Base-by-base conservation (phyloP, 768 basidiomycete genomes). In the Mycena latifolia region DNA sequence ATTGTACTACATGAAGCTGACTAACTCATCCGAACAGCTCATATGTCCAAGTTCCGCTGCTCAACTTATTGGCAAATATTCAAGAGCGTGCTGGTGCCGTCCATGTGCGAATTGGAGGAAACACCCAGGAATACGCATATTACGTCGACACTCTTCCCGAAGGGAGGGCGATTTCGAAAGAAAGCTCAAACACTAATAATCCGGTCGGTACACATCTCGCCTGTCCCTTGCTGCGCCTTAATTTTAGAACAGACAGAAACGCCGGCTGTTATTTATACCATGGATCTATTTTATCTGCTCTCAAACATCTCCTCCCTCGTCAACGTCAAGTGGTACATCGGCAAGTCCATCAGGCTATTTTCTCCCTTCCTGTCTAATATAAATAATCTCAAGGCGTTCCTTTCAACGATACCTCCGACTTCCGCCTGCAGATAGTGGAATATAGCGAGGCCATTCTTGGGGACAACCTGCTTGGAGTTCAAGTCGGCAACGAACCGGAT, bases 401-500 rank as follows among this genome's bases (percentile, higher is more conserved):
- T 0, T 88, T 89, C 77, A 88, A 89, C 73, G 81, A 87, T 50
- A 81, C 81, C 33, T 70, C 78, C 31, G 69, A 84, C 69, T 81
- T 82, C 75, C 73, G 78, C 24, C 69, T 85, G 15, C 72, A 77
- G 46, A 82, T 87, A 41, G 85, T 84, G 25, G 79, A 84, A 68
- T 77, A 78, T 53, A 84, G 82, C 8, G 81, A 89, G 67, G 65
- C 74, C 20, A 84, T 88, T 63, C 75, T 90, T 11, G 89, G 89
- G 2, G 74, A 81, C 53, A 79, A 82, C 63, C 75, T 90, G 18
- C 69, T 86, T 18, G 89, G 86, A 0, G 72, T 87, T 20, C 85
- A 88, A 70, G 79, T 85, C 7, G 87, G 84, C 3, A 89, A 89
- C 70, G 89, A 90, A 70, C 89, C 89, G 15, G 88, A 89, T 76